phyloP scores from a whole-genome alignment of 2,329 filamentous ascomycete genomes.

The Mycosphaerella sp. region DNA sequence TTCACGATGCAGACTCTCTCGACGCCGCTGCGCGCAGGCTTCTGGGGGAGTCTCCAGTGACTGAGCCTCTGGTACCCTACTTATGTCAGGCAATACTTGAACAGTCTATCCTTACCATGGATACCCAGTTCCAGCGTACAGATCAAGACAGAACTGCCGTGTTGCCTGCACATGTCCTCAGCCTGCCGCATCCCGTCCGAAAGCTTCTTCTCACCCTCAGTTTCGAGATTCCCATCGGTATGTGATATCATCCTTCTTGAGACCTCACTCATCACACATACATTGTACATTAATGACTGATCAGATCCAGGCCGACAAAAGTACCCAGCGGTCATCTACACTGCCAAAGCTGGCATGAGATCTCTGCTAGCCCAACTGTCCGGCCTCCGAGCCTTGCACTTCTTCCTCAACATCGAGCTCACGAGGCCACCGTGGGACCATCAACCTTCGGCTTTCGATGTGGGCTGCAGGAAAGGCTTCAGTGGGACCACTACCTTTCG shows the following conservation, averaged over 20 bases:
- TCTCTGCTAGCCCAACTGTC: conserved; percentile 11
- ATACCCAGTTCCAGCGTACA: conserved; percentile 8
- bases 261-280: background rate
- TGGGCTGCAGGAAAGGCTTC: conserved; percentile 14
- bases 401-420: conserved; percentile 11
- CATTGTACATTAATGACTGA: background rate
- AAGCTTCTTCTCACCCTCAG: conserved; percentile 5
- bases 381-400: conserved; percentile 9
- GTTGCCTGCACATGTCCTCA: background rate
- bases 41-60: conserved; percentile 3
- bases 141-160: conserved; percentile 9
- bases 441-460: conserved; percentile 7
- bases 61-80: conserved; percentile 5
- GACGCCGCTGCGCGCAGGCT: conserved; percentile 3
- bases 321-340: conserved; percentile 12
- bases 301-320: conserved; percentile 7
- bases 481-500: conserved; percentile 13
- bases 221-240: conserved; percentile 11
- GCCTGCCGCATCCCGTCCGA: conserved; percentile 8
- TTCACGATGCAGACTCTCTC: conserved; percentile 3
- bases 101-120: conserved; percentile 8
- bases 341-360: conserved; percentile 12
- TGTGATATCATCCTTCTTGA: background rate
- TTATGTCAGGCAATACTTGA: conserved; percentile 12
- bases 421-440: conserved; percentile 12